Percentiles rank a stretch among this genome's conserved stretches.
These are phyloP conservation scores for Benincasa hispida DNA, from an alignment of 306 rosid genomes.

Conservation along the genomic window DNA sequence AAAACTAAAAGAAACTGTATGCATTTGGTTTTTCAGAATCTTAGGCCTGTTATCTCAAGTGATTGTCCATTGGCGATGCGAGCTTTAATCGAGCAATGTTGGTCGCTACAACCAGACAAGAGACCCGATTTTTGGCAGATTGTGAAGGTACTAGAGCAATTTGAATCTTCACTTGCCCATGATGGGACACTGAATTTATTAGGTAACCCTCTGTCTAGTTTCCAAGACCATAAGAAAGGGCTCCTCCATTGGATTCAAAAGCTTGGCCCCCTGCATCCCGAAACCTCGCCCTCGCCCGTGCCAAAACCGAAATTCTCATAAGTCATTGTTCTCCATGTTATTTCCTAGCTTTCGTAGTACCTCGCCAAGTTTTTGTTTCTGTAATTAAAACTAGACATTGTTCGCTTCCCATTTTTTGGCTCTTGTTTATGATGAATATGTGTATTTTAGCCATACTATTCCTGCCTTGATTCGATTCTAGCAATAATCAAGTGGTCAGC, in stretches of 20 bases:
- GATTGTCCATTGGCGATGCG: slow-evolving; percentile 62
- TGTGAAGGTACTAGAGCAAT: slow-evolving; percentile 72
- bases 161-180: slow-evolving; percentile 50
- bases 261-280: slow-evolving; percentile 58
- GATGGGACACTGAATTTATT: slow-evolving; percentile 53
- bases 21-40: slow-evolving; percentile 28
- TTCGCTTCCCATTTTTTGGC: neutral
- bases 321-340: slow-evolving; percentile 14
- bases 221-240: slow-evolving; percentile 78
- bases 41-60: slow-evolving; percentile 56
- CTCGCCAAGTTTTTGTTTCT: neutral
- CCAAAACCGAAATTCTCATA: slow-evolving; percentile 76
- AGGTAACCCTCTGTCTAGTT: slow-evolving; percentile 15
- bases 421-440: neutral
- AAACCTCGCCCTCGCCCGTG: slow-evolving; percentile 29
- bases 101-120: slow-evolving; percentile 73
- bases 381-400: neutral
- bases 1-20: neutral
- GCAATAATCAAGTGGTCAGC: neutral
- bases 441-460: neutral
- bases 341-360: slow-evolving; percentile 30
- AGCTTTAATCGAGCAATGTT: slow-evolving; percentile 83
- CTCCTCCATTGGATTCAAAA: slow-evolving; percentile 82
- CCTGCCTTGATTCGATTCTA: neutral
- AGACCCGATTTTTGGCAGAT: slow-evolving; percentile 90